These are phyloP conservation scores for Groenewaldozyma salmanticensis DNA, from an alignment of 805 yeast genomes.

Conservation along the genomic window DNA sequence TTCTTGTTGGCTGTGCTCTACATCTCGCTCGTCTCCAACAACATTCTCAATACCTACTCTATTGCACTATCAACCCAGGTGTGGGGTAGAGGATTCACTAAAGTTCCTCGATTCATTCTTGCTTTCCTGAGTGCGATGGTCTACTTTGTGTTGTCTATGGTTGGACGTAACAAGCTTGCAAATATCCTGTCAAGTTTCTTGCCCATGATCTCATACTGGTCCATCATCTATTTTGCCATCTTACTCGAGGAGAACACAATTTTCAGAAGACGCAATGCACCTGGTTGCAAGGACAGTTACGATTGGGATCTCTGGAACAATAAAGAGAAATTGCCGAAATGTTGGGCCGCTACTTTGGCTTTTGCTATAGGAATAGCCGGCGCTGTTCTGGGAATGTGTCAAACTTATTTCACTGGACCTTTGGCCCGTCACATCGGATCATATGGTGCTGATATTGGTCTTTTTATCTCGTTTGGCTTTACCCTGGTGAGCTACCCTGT, in stretches of 20 bases:
- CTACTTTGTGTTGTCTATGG: slow-evolving; percentile 62
- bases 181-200: slow-evolving; percentile 68
- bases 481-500: slow-evolving; percentile 55
- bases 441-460: slow-evolving; percentile 70
- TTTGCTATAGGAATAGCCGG: slow-evolving; percentile 69
- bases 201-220: slow-evolving; percentile 92
- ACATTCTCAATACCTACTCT: slow-evolving; percentile 71
- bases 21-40: slow-evolving; percentile 71
- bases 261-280: slow-evolving; percentile 45
- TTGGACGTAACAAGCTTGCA: slow-evolving; percentile 64
- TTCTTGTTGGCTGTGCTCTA: slow-evolving; percentile 61
- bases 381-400: slow-evolving; percentile 82
- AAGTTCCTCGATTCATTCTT: slow-evolving; percentile 72
- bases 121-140: slow-evolving; percentile 52
- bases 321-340: slow-evolving; percentile 47
- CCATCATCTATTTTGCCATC: slow-evolving; percentile 66
- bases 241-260: slow-evolving; percentile 62
- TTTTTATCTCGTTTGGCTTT: slow-evolving; percentile 69
- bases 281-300: slow-evolving; percentile 39
- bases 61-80: slow-evolving; percentile 74
- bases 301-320: slow-evolving; percentile 73
- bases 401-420: slow-evolving; percentile 74
- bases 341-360: slow-evolving; percentile 59
- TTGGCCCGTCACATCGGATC: slow-evolving; percentile 57
- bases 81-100: slow-evolving; percentile 36